Percentiles rank a stretch among this genome's conserved stretches.
Evolutionary conservation across 495 filamentous ascomycete genomes (phyloP).

Genomic region (Ramalina peruviana): DNA sequence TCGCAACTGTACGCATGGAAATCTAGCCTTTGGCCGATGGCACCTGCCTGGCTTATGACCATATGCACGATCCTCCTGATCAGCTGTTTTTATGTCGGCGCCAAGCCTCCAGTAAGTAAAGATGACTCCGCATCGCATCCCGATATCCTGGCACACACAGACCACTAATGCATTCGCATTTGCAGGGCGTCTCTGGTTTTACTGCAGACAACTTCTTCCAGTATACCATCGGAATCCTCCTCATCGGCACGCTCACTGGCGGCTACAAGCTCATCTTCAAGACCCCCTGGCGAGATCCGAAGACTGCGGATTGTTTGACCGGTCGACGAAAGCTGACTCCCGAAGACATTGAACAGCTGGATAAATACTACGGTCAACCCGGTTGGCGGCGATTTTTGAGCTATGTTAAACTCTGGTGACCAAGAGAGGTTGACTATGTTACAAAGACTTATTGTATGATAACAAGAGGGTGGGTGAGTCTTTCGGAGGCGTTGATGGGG

Average conservation of each 20-base stretch:
- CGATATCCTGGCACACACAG: constrained; percentile 8
- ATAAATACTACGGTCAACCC: too few species aligned
- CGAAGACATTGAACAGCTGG: constrained; percentile 16
- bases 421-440: too few species aligned
- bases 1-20: constrained; percentile 18
- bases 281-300: constrained; percentile 10
- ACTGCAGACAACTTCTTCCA: constrained; percentile 15
- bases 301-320: constrained; percentile 16
- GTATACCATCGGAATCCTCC: constrained; percentile 19
- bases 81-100: constrained; percentile 11
- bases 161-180: background rate
- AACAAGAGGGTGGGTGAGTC: too few species aligned
- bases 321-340: constrained; percentile 11
- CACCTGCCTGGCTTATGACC: constrained; percentile 14
- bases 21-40: constrained; percentile 19
- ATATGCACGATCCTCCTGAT: constrained; percentile 5
- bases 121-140: background rate
- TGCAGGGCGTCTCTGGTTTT: too few species aligned
- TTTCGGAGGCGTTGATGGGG: too few species aligned
- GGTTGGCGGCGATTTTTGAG: background rate
- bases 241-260: constrained; percentile 11
- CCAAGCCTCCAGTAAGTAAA: constrained; percentile 1
- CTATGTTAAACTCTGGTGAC: too few species aligned
- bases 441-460: too few species aligned
- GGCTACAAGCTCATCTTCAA: constrained; percentile 18